Evolutionary conservation across 108 stramenopile species (phyloP).

Genomic region (Stephanodiscus minutulus): DNA sequence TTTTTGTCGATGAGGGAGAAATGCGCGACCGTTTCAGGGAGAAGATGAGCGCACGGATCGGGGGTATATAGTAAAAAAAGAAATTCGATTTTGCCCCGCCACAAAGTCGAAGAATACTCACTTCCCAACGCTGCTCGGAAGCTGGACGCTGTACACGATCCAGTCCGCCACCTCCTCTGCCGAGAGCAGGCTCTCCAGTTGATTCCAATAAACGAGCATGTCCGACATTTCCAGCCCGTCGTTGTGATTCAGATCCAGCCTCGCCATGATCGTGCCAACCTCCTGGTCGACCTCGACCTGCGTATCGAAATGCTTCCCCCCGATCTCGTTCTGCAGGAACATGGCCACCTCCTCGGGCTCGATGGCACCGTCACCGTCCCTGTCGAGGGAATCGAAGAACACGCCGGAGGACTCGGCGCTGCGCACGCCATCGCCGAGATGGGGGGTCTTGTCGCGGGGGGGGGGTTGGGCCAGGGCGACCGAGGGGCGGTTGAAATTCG

Average conservation of each 20-base stretch:
- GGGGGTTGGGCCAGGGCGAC: background rate
- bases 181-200: constrained; percentile 59
- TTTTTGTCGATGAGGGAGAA: background rate
- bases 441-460: constrained; percentile 4
- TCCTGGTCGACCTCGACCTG: constrained; percentile 29
- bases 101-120: constrained; percentile 5
- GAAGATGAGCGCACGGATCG: background rate
- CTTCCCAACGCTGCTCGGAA: constrained; percentile 56
- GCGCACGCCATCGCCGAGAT: constrained; percentile 40
- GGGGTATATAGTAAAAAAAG: background rate
- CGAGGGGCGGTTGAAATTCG: background rate
- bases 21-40: background rate
- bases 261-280: constrained; percentile 43
- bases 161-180: constrained; percentile 65
- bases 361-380: constrained; percentile 39
- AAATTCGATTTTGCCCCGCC: background rate
- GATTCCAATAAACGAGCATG: constrained; percentile 48
- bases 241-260: constrained; percentile 39
- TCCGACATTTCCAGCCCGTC: constrained; percentile 48
- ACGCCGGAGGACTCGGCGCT: constrained; percentile 23
- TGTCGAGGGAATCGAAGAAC: constrained; percentile 49
- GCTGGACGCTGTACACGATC: constrained; percentile 63
- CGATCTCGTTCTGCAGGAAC: constrained; percentile 44
- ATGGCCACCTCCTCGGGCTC: constrained; percentile 31
- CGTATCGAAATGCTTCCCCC: constrained; percentile 43